phyloP scores from a whole-genome alignment of 768 basidiomycete genomes.

The Russula ochroleuca region DNA sequence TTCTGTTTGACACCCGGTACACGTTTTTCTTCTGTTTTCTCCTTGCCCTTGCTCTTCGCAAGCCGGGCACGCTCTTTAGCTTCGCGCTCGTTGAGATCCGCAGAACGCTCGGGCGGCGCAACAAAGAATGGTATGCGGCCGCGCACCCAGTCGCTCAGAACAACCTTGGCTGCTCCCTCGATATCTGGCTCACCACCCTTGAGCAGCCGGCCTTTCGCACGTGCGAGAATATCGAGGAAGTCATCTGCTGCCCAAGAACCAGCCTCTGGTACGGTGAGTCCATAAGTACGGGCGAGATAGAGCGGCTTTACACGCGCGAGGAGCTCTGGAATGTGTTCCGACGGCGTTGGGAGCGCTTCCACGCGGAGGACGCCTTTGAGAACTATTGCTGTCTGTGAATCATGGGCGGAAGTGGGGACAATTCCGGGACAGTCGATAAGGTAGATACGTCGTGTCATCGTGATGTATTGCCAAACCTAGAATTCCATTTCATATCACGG shows the following conservation, averaged over 20 bases:
- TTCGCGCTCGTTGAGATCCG: constrained; percentile 63
- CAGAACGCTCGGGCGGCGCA: constrained; percentile 77
- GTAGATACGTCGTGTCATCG: constrained; percentile 91
- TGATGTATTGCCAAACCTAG: constrained; percentile 98
- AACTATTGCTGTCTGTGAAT: constrained; percentile 86
- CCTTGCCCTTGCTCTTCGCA: constrained; percentile 42
- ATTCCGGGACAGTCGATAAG: constrained; percentile 99
- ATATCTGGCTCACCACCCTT: constrained; percentile 94
- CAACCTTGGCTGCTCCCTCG: constrained; percentile 90
- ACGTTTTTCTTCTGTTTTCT: constrained; percentile 31
- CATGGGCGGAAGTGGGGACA: constrained; percentile 89
- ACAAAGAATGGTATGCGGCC: constrained; percentile 98
- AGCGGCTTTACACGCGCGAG: constrained; percentile 90
- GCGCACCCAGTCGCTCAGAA: constrained; percentile 94
- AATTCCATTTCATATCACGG: background rate
- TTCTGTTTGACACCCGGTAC: constrained; percentile 78
- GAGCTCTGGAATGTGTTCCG: constrained; percentile 84
- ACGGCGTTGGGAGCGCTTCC: constrained; percentile 88
- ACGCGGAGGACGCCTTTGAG: constrained; percentile 96
- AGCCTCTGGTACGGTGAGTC: constrained; percentile 56
- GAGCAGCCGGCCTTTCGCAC: constrained; percentile 86
- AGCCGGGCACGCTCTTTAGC: constrained; percentile 41
- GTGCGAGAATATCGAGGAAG: constrained; percentile 79
- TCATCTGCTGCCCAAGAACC: constrained; percentile 67
- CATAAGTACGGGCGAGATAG: constrained; percentile 85